Evolutionary conservation across 305 asterid genomes (phyloP), one percentile per base, ranked within the genome.

Genomic region (Fraxinus dipetala): DNA sequence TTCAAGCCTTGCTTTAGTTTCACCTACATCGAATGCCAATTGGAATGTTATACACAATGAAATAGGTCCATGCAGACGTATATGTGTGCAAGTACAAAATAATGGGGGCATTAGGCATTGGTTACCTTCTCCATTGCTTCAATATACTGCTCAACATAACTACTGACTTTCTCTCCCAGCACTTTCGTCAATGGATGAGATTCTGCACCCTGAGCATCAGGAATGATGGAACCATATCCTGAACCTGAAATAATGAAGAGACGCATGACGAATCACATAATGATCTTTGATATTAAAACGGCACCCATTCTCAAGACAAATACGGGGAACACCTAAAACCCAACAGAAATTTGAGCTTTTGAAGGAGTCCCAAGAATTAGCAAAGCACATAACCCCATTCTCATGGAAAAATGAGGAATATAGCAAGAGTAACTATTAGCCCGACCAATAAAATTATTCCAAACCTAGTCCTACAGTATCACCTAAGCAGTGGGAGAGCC

Each of bases 121-220:
- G 48, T 83, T 83, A 94, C 98, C 97, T 91, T 94, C 86, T 96
- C 99, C 99, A 94, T 91, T 76, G 96, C 94, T 78, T 93, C 97
- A 84, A 92, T 75, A 70, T 93, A 96, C 61, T 91, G 95, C 77
- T 90, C 94, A 24, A 92, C 93, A 77, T 84, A 84, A 69, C 78
- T 85, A 70, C 94, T 92, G 65, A 94, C 96, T 89, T 85, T 91
- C 22, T 91, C 96, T 76, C 93, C 98, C 84, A 94, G 81, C 20
- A 90, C 88, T 84, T 87, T 92, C 31, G 97, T 90, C 85, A 81
- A 85, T 80, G 90, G 85, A 85, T 96, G 97, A 80, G 94, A 92
- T 86, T 90, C 97, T 65, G 88, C 97, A 82, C 82, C 91, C 73
- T 80, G 89, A 10, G 92, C 92, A 83, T 92, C 97, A 77, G 98